phyloP scores from a whole-genome alignment of 805 yeast species.

The Saccharomycopsis sp. region DNA sequence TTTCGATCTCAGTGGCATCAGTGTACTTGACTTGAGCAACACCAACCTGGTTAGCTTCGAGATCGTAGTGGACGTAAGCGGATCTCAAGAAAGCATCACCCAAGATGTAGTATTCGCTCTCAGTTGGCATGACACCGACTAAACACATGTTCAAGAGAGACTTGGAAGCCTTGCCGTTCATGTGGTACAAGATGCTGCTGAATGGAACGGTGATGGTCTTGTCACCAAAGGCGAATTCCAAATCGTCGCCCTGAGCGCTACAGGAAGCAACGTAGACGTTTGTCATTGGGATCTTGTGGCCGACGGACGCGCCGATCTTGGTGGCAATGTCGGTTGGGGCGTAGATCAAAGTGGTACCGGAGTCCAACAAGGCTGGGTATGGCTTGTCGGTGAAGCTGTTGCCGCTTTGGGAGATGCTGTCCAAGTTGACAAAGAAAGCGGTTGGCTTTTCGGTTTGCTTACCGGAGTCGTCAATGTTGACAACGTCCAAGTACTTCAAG shows the following conservation, averaged over 20 bases:
- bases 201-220: slow-evolving; percentile 44
- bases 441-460: slow-evolving; percentile 37
- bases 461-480: slow-evolving; percentile 32
- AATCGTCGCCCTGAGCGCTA: slow-evolving; percentile 27
- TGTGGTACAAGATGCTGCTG: slow-evolving; percentile 25
- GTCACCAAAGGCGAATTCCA: slow-evolving; percentile 52
- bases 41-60: slow-evolving; percentile 36
- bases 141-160: slow-evolving; percentile 30
- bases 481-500: slow-evolving; percentile 41
- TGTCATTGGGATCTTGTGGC: slow-evolving; percentile 29
- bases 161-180: background rate
- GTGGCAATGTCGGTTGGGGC: slow-evolving; percentile 33
- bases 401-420: slow-evolving; percentile 4
- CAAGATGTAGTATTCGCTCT: slow-evolving; percentile 32
- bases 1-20: slow-evolving; percentile 21
- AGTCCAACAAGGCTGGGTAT: slow-evolving; percentile 41
- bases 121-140: slow-evolving; percentile 33
- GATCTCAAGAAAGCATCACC: slow-evolving; percentile 49
- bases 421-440: slow-evolving; percentile 34
- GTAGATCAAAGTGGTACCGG: slow-evolving; percentile 47
- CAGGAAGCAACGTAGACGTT: slow-evolving; percentile 45
- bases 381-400: slow-evolving; percentile 19
- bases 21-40: slow-evolving; percentile 38
- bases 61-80: slow-evolving; percentile 47
- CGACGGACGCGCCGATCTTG: slow-evolving; percentile 21